A percentile compares a stretch with the other conserved stretches of the same genome.
Evolutionary conservation across 2,329 filamentous ascomycete species (phyloP).

Genomic region (Colletotrichum eleusines): DNA sequence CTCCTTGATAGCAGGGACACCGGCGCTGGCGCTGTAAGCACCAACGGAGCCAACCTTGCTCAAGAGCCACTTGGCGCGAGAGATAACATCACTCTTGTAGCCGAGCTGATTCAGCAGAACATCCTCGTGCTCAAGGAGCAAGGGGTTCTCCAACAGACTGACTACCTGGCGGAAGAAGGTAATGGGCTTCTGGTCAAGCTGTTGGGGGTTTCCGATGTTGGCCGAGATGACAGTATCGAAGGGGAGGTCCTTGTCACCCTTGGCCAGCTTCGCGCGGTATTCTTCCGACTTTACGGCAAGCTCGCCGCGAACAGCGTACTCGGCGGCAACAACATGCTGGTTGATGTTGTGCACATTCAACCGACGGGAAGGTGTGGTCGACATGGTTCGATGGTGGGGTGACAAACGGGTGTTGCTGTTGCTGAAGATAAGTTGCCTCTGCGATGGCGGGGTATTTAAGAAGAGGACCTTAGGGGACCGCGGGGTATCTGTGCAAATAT

Average conservation of each 20-base stretch:
- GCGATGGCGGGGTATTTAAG: conserved; percentile 41
- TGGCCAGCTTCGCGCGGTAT: conserved; percentile 80
- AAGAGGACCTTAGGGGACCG: conserved; percentile 35
- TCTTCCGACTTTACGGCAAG: conserved; percentile 93
- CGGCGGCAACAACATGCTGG: conserved; percentile 84
- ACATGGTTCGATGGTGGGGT: conserved; percentile 50
- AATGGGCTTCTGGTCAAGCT: conserved; percentile 98
- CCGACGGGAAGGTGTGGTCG: conserved; percentile 53
- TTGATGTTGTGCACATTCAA: conserved; percentile 92
- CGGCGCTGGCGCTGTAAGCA: conserved; percentile 95
- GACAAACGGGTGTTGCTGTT: conserved; percentile 35
- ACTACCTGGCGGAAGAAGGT: conserved; percentile 99
- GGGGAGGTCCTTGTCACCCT: conserved; percentile 73
- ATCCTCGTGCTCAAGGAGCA: conserved; percentile 84
- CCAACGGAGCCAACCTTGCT: conserved; percentile 90
- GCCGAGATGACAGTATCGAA: conserved; percentile 94
- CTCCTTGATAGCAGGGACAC: conserved; percentile 86
- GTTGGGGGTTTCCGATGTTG: conserved; percentile 99
- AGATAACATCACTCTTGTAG: conserved; percentile 91
- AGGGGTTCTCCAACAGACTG: conserved; percentile 91
- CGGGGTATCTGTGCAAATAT: conserved; percentile 42
- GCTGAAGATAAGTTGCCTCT: conserved; percentile 41
- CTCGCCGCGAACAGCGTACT: conserved; percentile 97
- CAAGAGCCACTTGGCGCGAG: conserved; percentile 83
- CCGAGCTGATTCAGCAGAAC: conserved; percentile 80